Evolutionary conservation across 2,329 filamentous ascomycete species (phyloP).

Genomic region (Rhynchosporium secalis): DNA sequence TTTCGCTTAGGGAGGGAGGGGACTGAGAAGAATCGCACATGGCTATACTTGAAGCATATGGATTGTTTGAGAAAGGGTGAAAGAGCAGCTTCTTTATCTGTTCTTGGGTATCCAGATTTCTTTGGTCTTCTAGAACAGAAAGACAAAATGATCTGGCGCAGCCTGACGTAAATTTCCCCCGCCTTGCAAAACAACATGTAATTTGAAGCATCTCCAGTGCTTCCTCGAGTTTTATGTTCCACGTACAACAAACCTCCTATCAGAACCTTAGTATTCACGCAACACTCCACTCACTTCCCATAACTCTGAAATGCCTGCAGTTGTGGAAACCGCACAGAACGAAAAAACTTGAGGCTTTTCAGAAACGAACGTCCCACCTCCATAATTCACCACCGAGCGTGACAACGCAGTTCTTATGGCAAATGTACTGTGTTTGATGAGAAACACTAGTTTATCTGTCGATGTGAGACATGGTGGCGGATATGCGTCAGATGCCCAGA

Average conservation of each 20-base stretch:
- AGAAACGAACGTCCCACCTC: slow-evolving; percentile 1
- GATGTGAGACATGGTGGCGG: slow-evolving; percentile 4
- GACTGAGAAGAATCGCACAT: not conserved
- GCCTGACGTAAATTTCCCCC: not conserved
- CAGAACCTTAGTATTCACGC: not conserved
- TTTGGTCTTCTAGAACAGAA: not conserved
- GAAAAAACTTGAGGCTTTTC: not conserved
- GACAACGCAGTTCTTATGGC: slow-evolving; percentile 1
- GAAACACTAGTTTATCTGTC: slow-evolving; percentile 6
- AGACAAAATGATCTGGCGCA: not conserved
- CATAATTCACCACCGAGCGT: not conserved
- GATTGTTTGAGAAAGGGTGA: not conserved
- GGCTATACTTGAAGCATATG: not conserved
- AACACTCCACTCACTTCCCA: not conserved
- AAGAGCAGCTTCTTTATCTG: not conserved
- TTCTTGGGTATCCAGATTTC: not conserved
- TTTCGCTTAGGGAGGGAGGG: not conserved
- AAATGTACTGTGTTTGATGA: slow-evolving; percentile 3
- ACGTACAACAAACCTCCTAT: not conserved
- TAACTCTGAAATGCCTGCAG: not conserved
- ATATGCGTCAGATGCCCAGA: not conserved
- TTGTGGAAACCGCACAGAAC: slow-evolving; percentile 3
- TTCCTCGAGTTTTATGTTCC: not conserved
- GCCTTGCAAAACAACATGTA: not conserved
- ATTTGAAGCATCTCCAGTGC: not conserved